Evolutionary conservation across 2,329 filamentous ascomycete genomes (phyloP).

Genomic region (Zalaria sp.): DNA sequence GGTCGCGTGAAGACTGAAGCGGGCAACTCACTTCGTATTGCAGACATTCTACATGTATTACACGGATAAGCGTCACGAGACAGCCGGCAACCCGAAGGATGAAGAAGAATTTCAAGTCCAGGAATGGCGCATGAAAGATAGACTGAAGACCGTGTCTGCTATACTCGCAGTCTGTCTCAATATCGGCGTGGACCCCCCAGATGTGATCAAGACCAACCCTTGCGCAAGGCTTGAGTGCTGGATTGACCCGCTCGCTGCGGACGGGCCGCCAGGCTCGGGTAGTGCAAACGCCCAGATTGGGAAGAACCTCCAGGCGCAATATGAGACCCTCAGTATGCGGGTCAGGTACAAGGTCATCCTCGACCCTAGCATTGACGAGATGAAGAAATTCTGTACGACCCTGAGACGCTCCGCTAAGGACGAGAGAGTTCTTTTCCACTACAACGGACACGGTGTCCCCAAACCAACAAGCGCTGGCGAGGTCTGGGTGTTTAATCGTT

Average conservation of each 20-base stretch:
- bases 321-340: conserved; percentile 84
- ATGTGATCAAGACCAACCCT: conserved; percentile 89
- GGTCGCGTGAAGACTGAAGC: no score
- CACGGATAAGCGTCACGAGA: conserved; percentile 94
- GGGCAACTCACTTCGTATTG: background rate
- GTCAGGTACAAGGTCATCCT: conserved; percentile 97
- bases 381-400: conserved; percentile 88
- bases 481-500: conserved; percentile 99
- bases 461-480: conserved; percentile 91
- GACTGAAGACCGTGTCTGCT: conserved; percentile 91
- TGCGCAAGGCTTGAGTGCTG: conserved; percentile 92
- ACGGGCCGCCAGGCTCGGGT: conserved; percentile 43
- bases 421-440: conserved; percentile 92
- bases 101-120: conserved; percentile 38
- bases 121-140: conserved; percentile 95
- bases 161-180: conserved; percentile 91
- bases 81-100: conserved; percentile 68
- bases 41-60: conserved; percentile 99
- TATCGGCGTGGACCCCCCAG: conserved; percentile 92
- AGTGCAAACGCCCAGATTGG: conserved; percentile 67
- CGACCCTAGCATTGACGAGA: conserved; percentile 93
- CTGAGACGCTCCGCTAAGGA: conserved; percentile 87
- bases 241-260: conserved; percentile 77
- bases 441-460: conserved; percentile 95
- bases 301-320: conserved; percentile 89